Evolutionary conservation across 495 filamentous ascomycete species (phyloP).

Genomic region (Aspergillus panamensis): DNA sequence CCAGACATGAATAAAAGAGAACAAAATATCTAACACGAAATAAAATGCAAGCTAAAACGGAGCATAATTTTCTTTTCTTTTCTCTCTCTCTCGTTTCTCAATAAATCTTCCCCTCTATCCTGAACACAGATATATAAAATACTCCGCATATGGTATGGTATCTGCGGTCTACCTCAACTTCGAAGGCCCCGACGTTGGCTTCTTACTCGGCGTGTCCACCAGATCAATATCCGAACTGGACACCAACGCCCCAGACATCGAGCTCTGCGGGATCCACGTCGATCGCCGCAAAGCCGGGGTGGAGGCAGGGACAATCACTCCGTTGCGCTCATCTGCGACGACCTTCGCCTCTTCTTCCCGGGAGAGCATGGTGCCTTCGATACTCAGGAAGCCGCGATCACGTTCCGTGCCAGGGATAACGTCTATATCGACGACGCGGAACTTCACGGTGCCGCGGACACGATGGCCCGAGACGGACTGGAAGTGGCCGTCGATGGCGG

Average conservation of each 20-base stretch:
- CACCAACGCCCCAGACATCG: constrained; percentile 22
- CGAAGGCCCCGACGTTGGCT: constrained; percentile 17
- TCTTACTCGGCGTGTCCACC: constrained; percentile 18
- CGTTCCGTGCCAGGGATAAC: constrained; percentile 53
- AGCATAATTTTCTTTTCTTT: background rate
- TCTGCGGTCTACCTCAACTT: constrained; percentile 5
- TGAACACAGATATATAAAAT: background rate
- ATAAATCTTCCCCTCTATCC: background rate
- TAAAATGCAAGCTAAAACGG: background rate
- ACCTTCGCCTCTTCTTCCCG: constrained; percentile 44
- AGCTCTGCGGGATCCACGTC: background rate
- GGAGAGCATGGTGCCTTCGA: constrained; percentile 65
- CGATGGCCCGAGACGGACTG: constrained; percentile 58
- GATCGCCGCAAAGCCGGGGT: background rate
- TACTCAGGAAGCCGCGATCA: constrained; percentile 60
- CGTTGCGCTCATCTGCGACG: constrained; percentile 36
- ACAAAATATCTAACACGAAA: background rate
- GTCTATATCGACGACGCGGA: constrained; percentile 63
- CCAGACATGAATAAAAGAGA: background rate
- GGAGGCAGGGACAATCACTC: constrained; percentile 16
- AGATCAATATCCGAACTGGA: constrained; percentile 15
- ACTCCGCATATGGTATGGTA: background rate
- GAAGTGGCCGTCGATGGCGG: constrained; percentile 52
- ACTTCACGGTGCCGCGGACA: constrained; percentile 57
- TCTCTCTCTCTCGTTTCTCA: too few species aligned